Percentiles rank a stretch among this genome's conserved stretches.
Evolutionary conservation across 192 early-diverging fungal genomes (phyloP).

Genomic region (Geosiphon pyriformis): DNA sequence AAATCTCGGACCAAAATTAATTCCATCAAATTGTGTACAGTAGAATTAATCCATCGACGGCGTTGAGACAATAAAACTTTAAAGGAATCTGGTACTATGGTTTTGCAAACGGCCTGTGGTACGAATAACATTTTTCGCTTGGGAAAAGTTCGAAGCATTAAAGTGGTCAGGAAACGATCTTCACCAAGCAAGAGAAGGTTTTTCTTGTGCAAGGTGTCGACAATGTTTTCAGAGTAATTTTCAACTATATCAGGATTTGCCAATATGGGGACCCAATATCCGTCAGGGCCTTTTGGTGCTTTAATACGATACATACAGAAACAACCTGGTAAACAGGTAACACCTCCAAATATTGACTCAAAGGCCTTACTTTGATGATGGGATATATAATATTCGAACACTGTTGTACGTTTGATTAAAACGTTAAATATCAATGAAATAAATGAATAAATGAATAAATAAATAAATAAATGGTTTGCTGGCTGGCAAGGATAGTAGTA

Average conservation of each 20-base stretch:
- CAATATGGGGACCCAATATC: constrained; percentile 80
- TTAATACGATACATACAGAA: constrained; percentile 87
- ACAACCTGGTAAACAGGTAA: constrained; percentile 79
- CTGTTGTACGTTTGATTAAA: constrained; percentile 25
- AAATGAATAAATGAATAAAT: no score
- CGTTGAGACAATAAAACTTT: constrained; percentile 75
- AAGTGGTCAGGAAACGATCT: constrained; percentile 92
- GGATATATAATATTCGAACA: constrained; percentile 84
- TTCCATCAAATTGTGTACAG: constrained; percentile 85
- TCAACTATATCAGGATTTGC: constrained; percentile 81
- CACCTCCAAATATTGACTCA: constrained; percentile 81
- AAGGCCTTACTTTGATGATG: constrained; percentile 80
- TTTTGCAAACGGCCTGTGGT: constrained; percentile 86
- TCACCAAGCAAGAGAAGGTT: constrained; percentile 90
- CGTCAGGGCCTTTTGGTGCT: constrained; percentile 69
- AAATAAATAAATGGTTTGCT: background rate
- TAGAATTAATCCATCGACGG: constrained; percentile 93
- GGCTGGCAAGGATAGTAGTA: background rate
- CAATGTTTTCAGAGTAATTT: constrained; percentile 79
- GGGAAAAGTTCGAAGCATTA: constrained; percentile 91
- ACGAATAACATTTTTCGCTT: constrained; percentile 94
- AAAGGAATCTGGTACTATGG: constrained; percentile 84
- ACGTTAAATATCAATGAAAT: constrained; percentile 6
- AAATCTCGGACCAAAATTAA: constrained; percentile 76
- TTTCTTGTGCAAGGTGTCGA: constrained; percentile 89